phyloP scores from a whole-genome alignment of 73 alveolate species.

The Blepharisma japonicum region DNA sequence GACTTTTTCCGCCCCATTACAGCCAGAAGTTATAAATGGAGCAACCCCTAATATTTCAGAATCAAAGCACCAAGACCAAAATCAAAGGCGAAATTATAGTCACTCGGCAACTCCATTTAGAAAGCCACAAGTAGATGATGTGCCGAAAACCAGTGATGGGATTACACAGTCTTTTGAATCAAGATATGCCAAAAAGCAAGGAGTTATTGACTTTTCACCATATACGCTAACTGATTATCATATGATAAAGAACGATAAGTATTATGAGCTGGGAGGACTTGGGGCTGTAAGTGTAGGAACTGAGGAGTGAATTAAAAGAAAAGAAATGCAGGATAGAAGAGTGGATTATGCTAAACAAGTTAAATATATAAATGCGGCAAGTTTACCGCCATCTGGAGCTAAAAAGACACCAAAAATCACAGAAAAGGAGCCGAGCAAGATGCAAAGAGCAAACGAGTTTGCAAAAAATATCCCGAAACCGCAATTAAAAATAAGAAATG shows the following conservation, averaged over 20 bases:
- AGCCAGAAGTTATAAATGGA: neutral
- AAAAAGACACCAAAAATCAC: neutral
- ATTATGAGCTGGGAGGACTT: slow-evolving; percentile 26
- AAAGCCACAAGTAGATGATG: neutral
- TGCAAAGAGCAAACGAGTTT: neutral
- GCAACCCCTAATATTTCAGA: neutral
- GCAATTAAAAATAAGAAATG: neutral
- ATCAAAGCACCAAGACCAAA: neutral
- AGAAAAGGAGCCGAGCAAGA: neutral
- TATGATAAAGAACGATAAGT: neutral
- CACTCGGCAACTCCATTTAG: neutral
- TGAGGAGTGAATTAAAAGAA: neutral
- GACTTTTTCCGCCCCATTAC: neutral
- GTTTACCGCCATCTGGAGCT: neutral
- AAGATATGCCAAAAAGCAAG: slow-evolving; percentile 1
- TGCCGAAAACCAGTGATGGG: neutral
- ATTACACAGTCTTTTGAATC: neutral
- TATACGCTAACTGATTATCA: slow-evolving; percentile 10
- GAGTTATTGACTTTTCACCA: neutral
- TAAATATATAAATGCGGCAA: slow-evolving; percentile 13
- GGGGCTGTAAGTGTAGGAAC: slow-evolving; percentile 21
- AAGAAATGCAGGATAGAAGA: neutral
- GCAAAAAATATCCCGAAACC: slow-evolving; percentile 16
- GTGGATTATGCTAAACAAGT: slow-evolving; percentile 16
- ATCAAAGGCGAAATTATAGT: neutral